These are phyloP conservation scores for Acer campestre DNA, from an alignment of 345 rosid genomes.

Conservation along the genomic window DNA sequence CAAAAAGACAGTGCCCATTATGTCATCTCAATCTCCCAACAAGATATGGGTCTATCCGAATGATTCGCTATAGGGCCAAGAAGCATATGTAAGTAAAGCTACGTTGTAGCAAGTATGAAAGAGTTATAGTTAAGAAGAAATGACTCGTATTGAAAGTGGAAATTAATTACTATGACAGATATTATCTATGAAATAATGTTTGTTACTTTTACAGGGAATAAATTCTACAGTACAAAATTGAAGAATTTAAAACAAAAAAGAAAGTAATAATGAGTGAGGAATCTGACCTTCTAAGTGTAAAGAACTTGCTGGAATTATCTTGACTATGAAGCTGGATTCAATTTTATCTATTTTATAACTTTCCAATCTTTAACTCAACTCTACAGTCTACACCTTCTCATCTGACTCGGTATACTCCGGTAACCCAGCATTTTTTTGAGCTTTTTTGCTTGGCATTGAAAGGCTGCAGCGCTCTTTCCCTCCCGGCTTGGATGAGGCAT, in stretches of 20 bases:
- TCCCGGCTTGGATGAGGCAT: conserved; percentile 95
- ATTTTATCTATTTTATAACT: background rate
- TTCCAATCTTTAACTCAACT: conserved; percentile 6
- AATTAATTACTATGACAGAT: conserved; percentile 34
- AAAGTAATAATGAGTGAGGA: conserved; percentile 17
- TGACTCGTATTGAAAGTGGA: conserved; percentile 1
- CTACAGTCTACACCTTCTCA: conserved; percentile 59
- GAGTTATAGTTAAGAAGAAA: background rate
- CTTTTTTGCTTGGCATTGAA: conserved; percentile 49
- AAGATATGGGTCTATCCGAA: background rate
- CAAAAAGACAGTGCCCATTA: background rate
- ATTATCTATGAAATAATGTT: conserved; percentile 16
- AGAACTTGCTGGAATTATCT: conserved; percentile 24
- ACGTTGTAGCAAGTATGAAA: background rate
- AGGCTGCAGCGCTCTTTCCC: conserved; percentile 82
- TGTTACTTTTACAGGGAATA: conserved; percentile 23
- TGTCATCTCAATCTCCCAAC: background rate
- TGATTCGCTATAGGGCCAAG: background rate
- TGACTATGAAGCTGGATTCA: conserved; percentile 16
- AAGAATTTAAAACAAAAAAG: conserved; percentile 9
- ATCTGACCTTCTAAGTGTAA: conserved; percentile 25
- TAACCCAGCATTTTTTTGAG: conserved; percentile 51
- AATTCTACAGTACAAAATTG: conserved; percentile 26
- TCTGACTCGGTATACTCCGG: conserved; percentile 54
- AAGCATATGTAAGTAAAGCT: background rate